Conservation (phyloP, 1,284 basidiomycete species). For the Boletus holoroseus region DNA sequence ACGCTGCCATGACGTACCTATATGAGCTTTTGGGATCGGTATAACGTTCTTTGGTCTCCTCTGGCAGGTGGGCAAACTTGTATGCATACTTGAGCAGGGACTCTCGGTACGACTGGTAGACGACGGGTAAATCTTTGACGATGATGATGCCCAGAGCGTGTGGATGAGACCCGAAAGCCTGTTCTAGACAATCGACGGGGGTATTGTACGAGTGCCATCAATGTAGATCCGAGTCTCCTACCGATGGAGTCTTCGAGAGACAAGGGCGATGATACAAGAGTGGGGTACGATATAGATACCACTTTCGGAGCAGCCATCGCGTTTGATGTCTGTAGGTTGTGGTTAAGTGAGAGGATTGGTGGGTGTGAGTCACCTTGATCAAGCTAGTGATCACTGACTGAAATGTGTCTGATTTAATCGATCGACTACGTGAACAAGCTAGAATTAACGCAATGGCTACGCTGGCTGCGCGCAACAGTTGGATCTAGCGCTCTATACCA, state of each 20-base stretch:
- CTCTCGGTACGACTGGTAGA: conserved; percentile 60
- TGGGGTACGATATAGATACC: conserved; percentile 66
- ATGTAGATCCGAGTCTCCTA: conserved; percentile 27
- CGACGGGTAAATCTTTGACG: conserved; percentile 70
- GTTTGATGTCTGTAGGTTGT: conserved; percentile 26
- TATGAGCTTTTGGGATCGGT: conserved; percentile 63
- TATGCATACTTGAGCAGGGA: conserved; percentile 68
- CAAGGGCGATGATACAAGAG: conserved; percentile 54
- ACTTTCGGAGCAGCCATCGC: conserved; percentile 51
- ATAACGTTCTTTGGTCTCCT: conserved; percentile 61
- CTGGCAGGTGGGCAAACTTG: conserved; percentile 67
- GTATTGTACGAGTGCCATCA: not conserved
- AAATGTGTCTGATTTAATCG: not conserved
- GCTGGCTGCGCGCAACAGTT: not conserved
- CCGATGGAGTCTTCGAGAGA: conserved; percentile 61
- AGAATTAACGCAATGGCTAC: not conserved
- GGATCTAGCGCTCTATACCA: not conserved
- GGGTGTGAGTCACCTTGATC: conserved; percentile 13
- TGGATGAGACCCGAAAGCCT: conserved; percentile 75
- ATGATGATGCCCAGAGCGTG: conserved; percentile 76
- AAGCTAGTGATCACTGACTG: not conserved
- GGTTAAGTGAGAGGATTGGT: conserved; percentile 7
- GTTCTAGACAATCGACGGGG: conserved; percentile 40
- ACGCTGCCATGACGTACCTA: conserved; percentile 43
- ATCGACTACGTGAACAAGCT: not conserved